Evolutionary conservation across 2,329 filamentous ascomycete species (phyloP).

Genomic region (Aspergillus quadrilineatus): DNA sequence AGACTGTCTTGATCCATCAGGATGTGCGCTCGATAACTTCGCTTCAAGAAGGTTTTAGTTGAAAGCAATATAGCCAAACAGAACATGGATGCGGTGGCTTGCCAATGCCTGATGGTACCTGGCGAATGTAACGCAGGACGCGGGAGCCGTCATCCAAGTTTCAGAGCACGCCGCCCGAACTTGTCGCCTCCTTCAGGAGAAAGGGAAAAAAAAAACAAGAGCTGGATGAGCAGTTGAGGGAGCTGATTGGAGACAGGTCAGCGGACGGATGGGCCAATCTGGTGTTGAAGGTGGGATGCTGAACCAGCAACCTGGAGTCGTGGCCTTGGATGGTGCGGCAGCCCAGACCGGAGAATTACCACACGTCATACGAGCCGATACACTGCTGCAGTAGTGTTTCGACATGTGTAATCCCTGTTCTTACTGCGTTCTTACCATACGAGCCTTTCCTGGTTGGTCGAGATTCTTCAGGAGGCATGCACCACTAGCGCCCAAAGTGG

Average conservation of each 20-base stretch:
- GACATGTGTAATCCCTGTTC: not conserved
- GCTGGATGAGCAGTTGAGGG: not conserved
- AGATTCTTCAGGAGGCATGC: not conserved
- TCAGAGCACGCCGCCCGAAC: not conserved
- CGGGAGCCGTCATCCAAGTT: no score
- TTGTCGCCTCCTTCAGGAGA: conserved; percentile 5
- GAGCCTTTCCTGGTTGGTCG: not conserved
- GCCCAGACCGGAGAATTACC: conserved; percentile 2
- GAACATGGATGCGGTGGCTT: not conserved
- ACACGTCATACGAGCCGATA: not conserved
- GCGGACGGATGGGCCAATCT: conserved; percentile 6
- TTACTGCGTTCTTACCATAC: conserved; percentile 4
- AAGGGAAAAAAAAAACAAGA: no score
- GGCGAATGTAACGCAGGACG: conserved; percentile 10
- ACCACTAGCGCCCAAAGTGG: not conserved
- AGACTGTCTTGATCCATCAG: no score
- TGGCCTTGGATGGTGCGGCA: conserved; percentile 12
- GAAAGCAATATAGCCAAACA: conserved; percentile 9
- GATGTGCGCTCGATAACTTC: no score
- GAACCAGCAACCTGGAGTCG: conserved; percentile 7
- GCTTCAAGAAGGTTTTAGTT: no score
- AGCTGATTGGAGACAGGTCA: conserved; percentile 10
- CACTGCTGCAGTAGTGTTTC: not conserved
- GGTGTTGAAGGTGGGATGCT: not conserved
- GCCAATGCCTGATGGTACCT: not conserved